These are phyloP conservation scores for Alternaria alternata DNA, from an alignment of 2,329 filamentous ascomycete species.

Conservation along the genomic window DNA sequence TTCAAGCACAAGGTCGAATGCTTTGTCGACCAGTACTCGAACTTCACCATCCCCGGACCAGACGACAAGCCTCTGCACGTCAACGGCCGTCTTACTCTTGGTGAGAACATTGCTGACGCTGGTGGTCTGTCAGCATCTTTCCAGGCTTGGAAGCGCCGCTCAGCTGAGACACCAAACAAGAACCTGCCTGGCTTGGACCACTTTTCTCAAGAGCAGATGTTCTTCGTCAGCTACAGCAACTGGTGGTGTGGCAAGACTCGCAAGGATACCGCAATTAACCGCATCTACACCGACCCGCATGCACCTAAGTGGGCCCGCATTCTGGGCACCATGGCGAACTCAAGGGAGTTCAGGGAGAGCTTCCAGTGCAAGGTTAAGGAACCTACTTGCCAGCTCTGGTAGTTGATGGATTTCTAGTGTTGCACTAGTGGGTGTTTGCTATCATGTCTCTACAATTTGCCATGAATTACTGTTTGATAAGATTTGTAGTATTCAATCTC, in stretches of 20 bases:
- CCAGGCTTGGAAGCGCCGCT: constrained; percentile 69
- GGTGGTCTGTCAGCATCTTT: constrained; percentile 71
- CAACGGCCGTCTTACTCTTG: constrained; percentile 69
- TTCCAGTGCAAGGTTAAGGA: constrained; percentile 72
- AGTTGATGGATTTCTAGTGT: constrained; percentile 16
- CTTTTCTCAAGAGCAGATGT: constrained; percentile 73
- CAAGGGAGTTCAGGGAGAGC: constrained; percentile 70
- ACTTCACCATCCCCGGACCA: constrained; percentile 66
- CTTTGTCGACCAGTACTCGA: constrained; percentile 72
- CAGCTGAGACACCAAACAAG: constrained; percentile 58
- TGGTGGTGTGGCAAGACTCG: constrained; percentile 73
- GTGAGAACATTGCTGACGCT: constrained; percentile 76
- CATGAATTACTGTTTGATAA: neutral
- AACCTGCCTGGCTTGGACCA: constrained; percentile 64
- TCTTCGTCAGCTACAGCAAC: constrained; percentile 71
- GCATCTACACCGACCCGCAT: constrained; percentile 71
- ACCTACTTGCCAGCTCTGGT: constrained; percentile 76
- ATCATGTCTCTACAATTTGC: neutral
- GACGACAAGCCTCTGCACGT: constrained; percentile 67
- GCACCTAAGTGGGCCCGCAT: constrained; percentile 67
- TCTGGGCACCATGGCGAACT: constrained; percentile 71
- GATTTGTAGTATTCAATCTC: neutral
- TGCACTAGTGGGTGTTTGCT: no score
- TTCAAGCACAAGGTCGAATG: constrained; percentile 69
- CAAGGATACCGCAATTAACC: constrained; percentile 64